These are phyloP conservation scores for Thalassiosira mediterranea DNA, from an alignment of 352 stramenopile genomes.

Conservation along the genomic window DNA sequence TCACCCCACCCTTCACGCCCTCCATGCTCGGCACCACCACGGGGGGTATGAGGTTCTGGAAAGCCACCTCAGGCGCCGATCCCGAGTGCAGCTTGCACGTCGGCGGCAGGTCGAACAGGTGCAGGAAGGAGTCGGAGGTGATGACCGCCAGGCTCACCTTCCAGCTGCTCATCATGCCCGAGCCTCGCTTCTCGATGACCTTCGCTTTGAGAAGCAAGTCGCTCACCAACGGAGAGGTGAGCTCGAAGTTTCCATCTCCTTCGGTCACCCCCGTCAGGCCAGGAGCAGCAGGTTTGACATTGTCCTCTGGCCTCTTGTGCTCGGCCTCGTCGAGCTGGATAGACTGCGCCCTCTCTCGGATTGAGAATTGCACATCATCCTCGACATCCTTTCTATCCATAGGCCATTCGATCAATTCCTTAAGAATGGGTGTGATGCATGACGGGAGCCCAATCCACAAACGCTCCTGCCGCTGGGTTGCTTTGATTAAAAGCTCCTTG, in stretches of 20 bases:
- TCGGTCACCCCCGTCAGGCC: constrained; percentile 36
- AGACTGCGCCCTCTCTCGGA: constrained; percentile 52
- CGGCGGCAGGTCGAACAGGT: constrained; percentile 74
- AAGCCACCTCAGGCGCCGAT: constrained; percentile 70
- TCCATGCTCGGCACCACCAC: constrained; percentile 61
- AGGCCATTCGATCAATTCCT: constrained; percentile 64
- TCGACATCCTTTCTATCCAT: constrained; percentile 64
- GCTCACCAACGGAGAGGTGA: constrained; percentile 67
- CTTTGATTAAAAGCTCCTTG: constrained; percentile 69
- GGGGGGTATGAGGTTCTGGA: constrained; percentile 64
- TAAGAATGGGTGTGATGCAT: constrained; percentile 54
- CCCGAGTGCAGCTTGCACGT: constrained; percentile 43
- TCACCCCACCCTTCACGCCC: constrained; percentile 29
- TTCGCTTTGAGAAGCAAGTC: constrained; percentile 71
- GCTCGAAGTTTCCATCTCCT: constrained; percentile 51
- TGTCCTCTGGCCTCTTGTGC: constrained; percentile 36
- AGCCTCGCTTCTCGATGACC: constrained; percentile 62
- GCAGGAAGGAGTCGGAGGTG: constrained; percentile 69
- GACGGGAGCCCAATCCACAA: constrained; percentile 64
- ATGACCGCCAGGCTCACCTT: constrained; percentile 66
- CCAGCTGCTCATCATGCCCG: constrained; percentile 63
- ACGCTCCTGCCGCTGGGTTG: constrained; percentile 64
- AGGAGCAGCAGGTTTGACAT: constrained; percentile 26
- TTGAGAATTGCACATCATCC: constrained; percentile 59
- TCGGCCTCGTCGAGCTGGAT: constrained; percentile 44